These are phyloP conservation scores for Pleurotus salmoneostramineus DNA, from an alignment of 768 basidiomycete species.

Conservation along the genomic window DNA sequence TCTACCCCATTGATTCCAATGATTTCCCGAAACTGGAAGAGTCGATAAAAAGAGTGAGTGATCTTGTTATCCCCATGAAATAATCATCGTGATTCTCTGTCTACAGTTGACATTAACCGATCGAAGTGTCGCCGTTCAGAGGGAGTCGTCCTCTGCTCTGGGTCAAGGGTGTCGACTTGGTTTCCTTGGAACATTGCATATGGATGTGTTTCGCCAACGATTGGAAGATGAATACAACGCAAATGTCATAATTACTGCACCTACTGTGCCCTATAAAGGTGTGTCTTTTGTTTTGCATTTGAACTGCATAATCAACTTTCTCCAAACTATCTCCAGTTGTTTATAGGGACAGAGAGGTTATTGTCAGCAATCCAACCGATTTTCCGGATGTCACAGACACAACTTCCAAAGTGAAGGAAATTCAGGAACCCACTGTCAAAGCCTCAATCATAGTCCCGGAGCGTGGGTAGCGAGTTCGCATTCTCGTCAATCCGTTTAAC, in stretches of 20 bases:
- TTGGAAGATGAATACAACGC: constrained; percentile 96
- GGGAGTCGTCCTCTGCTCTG: constrained; percentile 90
- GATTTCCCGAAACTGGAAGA: constrained; percentile 96
- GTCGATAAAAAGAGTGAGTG: constrained; percentile 79
- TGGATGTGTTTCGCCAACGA: constrained; percentile 94
- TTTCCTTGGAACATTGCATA: constrained; percentile 93
- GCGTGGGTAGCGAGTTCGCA: constrained; percentile 39
- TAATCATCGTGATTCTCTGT: constrained; percentile 11
- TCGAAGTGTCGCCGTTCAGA: constrained; percentile 83
- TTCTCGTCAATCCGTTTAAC: background rate
- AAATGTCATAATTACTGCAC: constrained; percentile 92
- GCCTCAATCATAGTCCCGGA: constrained; percentile 94
- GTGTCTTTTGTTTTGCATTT: constrained; percentile 5
- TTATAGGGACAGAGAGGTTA: constrained; percentile 57
- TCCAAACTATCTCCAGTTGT: constrained; percentile 48
- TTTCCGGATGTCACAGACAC: constrained; percentile 83
- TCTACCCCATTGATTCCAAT: constrained; percentile 88
- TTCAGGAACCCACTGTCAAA: constrained; percentile 91
- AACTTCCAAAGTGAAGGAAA: constrained; percentile 56
- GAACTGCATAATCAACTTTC: background rate
- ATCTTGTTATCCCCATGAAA: constrained; percentile 1
- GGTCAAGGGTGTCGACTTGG: constrained; percentile 95
- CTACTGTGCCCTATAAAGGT: constrained; percentile 94
- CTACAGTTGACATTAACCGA: constrained; percentile 77
- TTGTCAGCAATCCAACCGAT: constrained; percentile 90